A percentile compares a stretch with the other conserved stretches of the same genome.
These are phyloP conservation scores for Alternaria arborescens DNA, from an alignment of 2,329 filamentous ascomycete genomes.

Conservation along the genomic window DNA sequence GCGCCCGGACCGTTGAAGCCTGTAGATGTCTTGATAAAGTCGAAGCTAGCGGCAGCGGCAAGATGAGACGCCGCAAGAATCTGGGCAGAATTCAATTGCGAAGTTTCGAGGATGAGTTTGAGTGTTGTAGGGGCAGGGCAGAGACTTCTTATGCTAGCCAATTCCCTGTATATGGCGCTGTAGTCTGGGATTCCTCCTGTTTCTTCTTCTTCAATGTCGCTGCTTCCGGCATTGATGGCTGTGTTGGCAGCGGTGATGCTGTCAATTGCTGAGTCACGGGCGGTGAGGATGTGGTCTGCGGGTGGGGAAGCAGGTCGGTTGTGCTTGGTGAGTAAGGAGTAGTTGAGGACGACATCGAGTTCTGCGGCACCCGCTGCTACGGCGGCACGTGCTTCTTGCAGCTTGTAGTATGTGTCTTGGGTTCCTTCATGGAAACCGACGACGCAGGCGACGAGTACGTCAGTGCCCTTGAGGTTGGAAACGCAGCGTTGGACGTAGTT, in stretches of 20 bases:
- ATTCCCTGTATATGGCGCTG: slow-evolving; percentile 61
- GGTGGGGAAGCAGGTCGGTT: slow-evolving; percentile 24
- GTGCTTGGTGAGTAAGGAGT: slow-evolving; percentile 54
- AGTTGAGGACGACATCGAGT: slow-evolving; percentile 68
- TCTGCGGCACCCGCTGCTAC: slow-evolving; percentile 62
- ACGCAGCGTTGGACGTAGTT: slow-evolving; percentile 62
- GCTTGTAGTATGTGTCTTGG: slow-evolving; percentile 60
- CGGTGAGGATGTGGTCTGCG: slow-evolving; percentile 15
- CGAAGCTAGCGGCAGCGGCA: slow-evolving; percentile 61
- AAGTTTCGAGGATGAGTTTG: slow-evolving; percentile 69
- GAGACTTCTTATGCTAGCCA: slow-evolving; percentile 61
- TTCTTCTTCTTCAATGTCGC: slow-evolving; percentile 6
- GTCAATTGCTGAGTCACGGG: slow-evolving; percentile 42
- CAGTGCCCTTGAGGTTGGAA: slow-evolving; percentile 57
- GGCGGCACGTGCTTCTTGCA: slow-evolving; percentile 61
- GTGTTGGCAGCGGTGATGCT: slow-evolving; percentile 48
- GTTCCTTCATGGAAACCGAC: slow-evolving; percentile 69
- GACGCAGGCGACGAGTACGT: slow-evolving; percentile 64
- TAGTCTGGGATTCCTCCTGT: slow-evolving; percentile 53
- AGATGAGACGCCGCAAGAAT: slow-evolving; percentile 64
- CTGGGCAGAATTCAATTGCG: slow-evolving; percentile 58
- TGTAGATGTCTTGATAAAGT: slow-evolving; percentile 69
- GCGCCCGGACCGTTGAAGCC: slow-evolving; percentile 67
- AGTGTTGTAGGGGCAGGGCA: slow-evolving; percentile 54
- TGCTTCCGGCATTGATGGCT: slow-evolving; percentile 29